phyloP scores from a whole-genome alignment of 1,284 basidiomycete species.

The Veloboletus limbatus region DNA sequence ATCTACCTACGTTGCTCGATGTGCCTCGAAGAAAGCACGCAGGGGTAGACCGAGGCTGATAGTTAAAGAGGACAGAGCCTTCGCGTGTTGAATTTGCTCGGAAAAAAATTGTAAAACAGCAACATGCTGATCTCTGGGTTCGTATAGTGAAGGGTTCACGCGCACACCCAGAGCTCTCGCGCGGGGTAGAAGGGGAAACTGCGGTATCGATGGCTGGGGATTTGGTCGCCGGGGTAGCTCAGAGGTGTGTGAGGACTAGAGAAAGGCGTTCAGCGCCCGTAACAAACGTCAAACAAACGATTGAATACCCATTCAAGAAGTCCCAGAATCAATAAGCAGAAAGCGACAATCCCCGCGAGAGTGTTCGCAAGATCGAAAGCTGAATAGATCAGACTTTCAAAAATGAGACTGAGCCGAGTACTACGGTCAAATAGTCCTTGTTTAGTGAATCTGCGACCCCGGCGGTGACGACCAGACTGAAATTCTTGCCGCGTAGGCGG shows the following conservation, averaged over 20 bases:
- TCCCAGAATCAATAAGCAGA: conserved; percentile 26
- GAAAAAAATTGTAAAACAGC: conserved; percentile 27
- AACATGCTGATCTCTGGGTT: conserved; percentile 17
- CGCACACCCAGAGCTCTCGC: conserved; percentile 5
- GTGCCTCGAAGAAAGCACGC: conserved; percentile 21
- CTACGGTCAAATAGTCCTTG: not conserved
- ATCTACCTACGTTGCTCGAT: conserved; percentile 22
- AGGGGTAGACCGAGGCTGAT: conserved; percentile 22
- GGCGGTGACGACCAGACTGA: not conserved
- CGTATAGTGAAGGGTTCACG: conserved; percentile 1
- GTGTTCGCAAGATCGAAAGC: conserved; percentile 15
- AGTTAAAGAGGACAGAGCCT: conserved; percentile 24
- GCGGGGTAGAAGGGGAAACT: conserved; percentile 16
- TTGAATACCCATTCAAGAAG: conserved; percentile 27
- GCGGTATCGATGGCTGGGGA: conserved; percentile 1
- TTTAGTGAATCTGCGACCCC: not conserved
- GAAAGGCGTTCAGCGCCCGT: conserved; percentile 10
- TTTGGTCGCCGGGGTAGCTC: conserved; percentile 8
- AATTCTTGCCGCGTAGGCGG: not conserved
- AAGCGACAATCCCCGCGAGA: conserved; percentile 15
- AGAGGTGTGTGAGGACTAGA: conserved; percentile 20
- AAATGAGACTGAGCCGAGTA: not conserved
- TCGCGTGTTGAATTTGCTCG: conserved; percentile 32
- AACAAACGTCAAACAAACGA: not conserved
- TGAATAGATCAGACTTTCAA: conserved; percentile 11